Evolutionary conservation across 2,329 filamentous ascomycete species (phyloP).

Genomic region (Hypoxylon sp.): DNA sequence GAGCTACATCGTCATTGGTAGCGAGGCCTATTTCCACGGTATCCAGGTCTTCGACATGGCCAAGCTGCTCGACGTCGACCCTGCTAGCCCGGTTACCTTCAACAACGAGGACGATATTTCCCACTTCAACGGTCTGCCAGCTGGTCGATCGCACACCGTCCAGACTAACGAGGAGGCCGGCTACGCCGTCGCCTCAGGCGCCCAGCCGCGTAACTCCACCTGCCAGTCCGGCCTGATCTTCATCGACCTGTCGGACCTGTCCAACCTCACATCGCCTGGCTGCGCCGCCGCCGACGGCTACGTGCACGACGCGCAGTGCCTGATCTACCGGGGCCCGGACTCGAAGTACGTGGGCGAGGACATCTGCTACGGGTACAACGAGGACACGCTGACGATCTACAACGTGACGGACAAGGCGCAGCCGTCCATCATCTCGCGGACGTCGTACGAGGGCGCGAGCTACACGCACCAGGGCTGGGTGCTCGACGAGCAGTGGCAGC

Average conservation of each 20-base stretch:
- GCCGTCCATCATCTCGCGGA: slow-evolving; percentile 63
- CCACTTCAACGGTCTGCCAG: slow-evolving; percentile 60
- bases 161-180: slow-evolving; percentile 63
- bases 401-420: slow-evolving; percentile 64
- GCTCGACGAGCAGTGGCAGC: slow-evolving; percentile 58
- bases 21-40: slow-evolving; percentile 65
- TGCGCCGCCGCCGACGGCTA: slow-evolving; percentile 71
- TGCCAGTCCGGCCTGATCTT: slow-evolving; percentile 71
- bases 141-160: slow-evolving; percentile 63
- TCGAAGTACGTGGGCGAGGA: slow-evolving; percentile 62
- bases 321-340: slow-evolving; percentile 68
- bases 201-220: slow-evolving; percentile 57
- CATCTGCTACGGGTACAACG: slow-evolving; percentile 71
- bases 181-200: slow-evolving; percentile 63
- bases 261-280: slow-evolving; percentile 67
- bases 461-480: slow-evolving; percentile 71
- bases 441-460: slow-evolving; percentile 66
- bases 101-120: slow-evolving; percentile 60
- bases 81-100: slow-evolving; percentile 61
- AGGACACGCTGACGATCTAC: slow-evolving; percentile 65
- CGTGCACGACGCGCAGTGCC: slow-evolving; percentile 73
- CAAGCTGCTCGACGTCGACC: slow-evolving; percentile 66
- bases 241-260: slow-evolving; percentile 69
- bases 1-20: slow-evolving; percentile 58
- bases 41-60: slow-evolving; percentile 76